These are phyloP conservation scores for Sporothrix protearum DNA, from an alignment of 2,329 filamentous ascomycete genomes.

Conservation along the genomic window DNA sequence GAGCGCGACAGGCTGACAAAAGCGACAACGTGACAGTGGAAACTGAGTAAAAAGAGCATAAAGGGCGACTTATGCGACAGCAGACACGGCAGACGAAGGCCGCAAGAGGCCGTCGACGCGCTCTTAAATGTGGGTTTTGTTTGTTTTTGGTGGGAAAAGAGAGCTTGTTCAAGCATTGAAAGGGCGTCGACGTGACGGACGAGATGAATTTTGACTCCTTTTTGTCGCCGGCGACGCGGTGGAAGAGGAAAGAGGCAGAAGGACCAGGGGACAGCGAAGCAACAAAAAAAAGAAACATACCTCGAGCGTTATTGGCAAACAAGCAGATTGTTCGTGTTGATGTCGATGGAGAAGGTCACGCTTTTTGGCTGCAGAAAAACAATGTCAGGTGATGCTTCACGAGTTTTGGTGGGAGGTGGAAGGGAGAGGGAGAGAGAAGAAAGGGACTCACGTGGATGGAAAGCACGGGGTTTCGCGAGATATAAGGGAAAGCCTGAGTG, in stretches of 20 bases:
- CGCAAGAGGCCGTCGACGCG: constrained; percentile 10
- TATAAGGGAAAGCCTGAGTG: constrained; percentile 24
- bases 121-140: constrained; percentile 4
- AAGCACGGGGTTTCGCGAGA: constrained; percentile 30
- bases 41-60: background rate
- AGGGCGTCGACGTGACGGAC: background rate
- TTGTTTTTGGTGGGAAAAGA: background rate
- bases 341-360: constrained; percentile 23
- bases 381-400: constrained; percentile 33
- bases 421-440: constrained; percentile 11
- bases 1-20: background rate
- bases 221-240: background rate
- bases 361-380: constrained; percentile 29
- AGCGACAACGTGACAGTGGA: background rate
- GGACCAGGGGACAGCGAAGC: background rate
- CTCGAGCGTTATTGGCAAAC: constrained; percentile 15
- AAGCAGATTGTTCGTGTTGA: constrained; percentile 1
- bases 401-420: constrained; percentile 23
- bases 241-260: background rate
- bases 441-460: constrained; percentile 29
- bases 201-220: background rate
- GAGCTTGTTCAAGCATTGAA: background rate
- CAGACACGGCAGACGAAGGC: background rate
- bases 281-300: constrained; percentile 28
- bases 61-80: background rate